These are phyloP conservation scores for Eucalyptus polyanthemos DNA, from an alignment of 345 rosid species.

Conservation along the genomic window DNA sequence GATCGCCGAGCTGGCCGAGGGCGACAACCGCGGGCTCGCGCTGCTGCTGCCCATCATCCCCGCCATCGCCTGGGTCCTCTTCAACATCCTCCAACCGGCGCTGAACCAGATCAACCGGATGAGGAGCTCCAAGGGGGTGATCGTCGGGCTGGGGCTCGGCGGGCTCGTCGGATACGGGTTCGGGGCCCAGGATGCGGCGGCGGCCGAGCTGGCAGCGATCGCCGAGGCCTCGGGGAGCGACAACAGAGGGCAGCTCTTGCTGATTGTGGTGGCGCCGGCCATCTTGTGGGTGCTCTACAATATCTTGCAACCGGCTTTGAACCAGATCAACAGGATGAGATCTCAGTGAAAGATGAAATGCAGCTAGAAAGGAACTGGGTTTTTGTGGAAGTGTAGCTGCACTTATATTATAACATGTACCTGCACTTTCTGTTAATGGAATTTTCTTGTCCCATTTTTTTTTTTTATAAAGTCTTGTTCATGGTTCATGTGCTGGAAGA, in stretches of 20 bases:
- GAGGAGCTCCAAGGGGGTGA: conserved; percentile 53
- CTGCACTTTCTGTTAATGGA: conserved; percentile 19
- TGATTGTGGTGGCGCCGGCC: conserved; percentile 80
- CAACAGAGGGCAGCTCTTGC: conserved; percentile 72
- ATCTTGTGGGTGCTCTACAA: conserved; percentile 90
- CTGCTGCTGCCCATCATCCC: conserved; percentile 77
- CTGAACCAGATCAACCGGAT: conserved; percentile 77
- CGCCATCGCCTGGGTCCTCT: conserved; percentile 87
- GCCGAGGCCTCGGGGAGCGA: conserved; percentile 44
- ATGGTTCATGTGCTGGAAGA: neutral
- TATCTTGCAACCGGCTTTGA: conserved; percentile 90
- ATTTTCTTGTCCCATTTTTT: neutral
- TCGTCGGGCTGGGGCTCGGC: conserved; percentile 65
- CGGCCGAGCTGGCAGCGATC: conserved; percentile 18
- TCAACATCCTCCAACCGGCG: conserved; percentile 91
- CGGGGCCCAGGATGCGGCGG: conserved; percentile 41
- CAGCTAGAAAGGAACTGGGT: neutral
- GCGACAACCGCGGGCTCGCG: conserved; percentile 83
- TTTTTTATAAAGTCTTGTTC: neutral
- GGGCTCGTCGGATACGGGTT: conserved; percentile 61
- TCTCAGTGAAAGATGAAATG: conserved; percentile 12
- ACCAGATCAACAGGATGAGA: conserved; percentile 90
- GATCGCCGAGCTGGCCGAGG: conserved; percentile 58
- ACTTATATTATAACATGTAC: conserved; percentile 3
- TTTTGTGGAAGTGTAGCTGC: neutral